A percentile compares a stretch with the other conserved stretches of the same genome.
Evolutionary conservation across 108 stramenopile genomes (phyloP).

Genomic region (Skeletonema tropicum): DNA sequence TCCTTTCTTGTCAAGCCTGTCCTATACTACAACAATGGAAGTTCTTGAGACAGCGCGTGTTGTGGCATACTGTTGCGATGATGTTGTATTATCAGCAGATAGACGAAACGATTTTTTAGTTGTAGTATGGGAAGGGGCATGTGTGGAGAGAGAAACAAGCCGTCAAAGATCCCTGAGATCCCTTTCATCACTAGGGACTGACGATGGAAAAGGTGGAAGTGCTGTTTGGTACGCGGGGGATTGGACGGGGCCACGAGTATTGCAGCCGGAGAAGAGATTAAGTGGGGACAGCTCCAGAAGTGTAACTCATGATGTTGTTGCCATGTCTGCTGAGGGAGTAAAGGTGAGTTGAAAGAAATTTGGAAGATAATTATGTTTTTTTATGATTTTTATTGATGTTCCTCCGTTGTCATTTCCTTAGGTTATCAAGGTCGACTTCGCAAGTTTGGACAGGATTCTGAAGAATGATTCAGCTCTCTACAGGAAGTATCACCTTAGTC

Average conservation of each 20-base stretch:
- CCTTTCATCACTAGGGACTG: neutral
- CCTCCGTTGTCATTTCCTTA: slow-evolving; percentile 1
- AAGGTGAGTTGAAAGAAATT: slow-evolving; percentile 57
- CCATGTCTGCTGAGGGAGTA: slow-evolving; percentile 82
- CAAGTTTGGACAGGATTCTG: slow-evolving; percentile 70
- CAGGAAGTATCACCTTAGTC: slow-evolving; percentile 65
- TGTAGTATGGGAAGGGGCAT: slow-evolving; percentile 90
- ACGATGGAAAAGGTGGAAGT: slow-evolving; percentile 9
- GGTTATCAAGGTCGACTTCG: slow-evolving; percentile 76
- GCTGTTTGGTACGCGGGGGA: slow-evolving; percentile 90
- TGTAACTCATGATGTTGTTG: slow-evolving; percentile 71
- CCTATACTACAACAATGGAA: slow-evolving; percentile 85
- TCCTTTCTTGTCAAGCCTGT: slow-evolving; percentile 85
- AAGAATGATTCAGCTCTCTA: slow-evolving; percentile 77
- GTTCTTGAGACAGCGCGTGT: slow-evolving; percentile 83
- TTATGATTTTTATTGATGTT: neutral
- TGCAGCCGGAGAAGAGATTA: slow-evolving; percentile 80
- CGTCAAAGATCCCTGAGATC: slow-evolving; percentile 2
- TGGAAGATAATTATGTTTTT: slow-evolving; percentile 1
- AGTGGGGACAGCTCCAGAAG: slow-evolving; percentile 75
- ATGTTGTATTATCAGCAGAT: slow-evolving; percentile 65
- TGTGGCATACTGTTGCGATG: slow-evolving; percentile 64
- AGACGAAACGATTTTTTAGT: slow-evolving; percentile 62
- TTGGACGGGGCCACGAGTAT: slow-evolving; percentile 84
- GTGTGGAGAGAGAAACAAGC: slow-evolving; percentile 64